These are phyloP conservation scores for Microdochium trichocladiopsis DNA, from an alignment of 2,329 filamentous ascomycete genomes.

Conservation along the genomic window DNA sequence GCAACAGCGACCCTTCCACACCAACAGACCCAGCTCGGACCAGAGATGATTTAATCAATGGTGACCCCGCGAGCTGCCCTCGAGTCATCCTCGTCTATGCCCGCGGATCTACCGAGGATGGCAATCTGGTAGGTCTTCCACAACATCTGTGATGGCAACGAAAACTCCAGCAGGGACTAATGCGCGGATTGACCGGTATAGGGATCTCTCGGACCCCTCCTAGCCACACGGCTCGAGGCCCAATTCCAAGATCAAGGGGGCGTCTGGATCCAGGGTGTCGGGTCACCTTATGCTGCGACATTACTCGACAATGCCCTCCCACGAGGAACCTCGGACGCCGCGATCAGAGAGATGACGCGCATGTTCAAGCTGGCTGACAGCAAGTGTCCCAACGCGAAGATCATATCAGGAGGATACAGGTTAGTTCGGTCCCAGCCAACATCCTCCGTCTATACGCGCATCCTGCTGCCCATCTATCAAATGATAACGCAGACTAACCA, in stretches of 20 bases:
- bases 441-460: too few relatives aligned
- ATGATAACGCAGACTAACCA: background rate
- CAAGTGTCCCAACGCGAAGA: conserved; percentile 29
- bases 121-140: conserved; percentile 25
- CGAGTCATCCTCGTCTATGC: conserved; percentile 30
- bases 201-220: background rate
- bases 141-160: background rate
- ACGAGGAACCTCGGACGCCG: conserved; percentile 21
- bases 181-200: too few relatives aligned
- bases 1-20: background rate
- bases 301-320: conserved; percentile 15
- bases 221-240: background rate
- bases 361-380: conserved; percentile 22
- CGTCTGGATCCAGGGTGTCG: background rate
- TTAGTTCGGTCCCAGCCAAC: too few relatives aligned
- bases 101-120: conserved; percentile 28
- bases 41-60: background rate
- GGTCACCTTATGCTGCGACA: background rate
- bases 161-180: too few relatives aligned
- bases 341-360: conserved; percentile 24
- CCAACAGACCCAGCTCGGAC: background rate
- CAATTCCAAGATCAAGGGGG: background rate
- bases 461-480: too few relatives aligned
- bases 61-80: background rate
- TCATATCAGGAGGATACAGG: conserved; percentile 17